Base-by-base conservation (phyloP, 2,329 filamentous ascomycete species). In the Diaporthe caulivora region DNA sequence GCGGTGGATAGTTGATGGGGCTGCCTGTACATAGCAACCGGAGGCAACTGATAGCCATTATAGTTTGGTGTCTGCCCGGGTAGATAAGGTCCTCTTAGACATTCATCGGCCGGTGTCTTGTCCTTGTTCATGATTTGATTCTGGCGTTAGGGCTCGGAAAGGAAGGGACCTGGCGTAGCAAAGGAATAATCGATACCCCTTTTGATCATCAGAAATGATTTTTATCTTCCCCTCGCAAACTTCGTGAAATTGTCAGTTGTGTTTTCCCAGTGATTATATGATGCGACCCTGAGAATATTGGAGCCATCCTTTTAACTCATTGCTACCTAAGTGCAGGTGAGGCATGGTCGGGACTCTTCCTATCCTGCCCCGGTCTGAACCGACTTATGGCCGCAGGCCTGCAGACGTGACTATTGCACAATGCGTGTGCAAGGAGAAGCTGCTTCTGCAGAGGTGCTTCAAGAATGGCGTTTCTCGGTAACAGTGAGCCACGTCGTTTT, bases 181-280 rank as follows among this genome's bases (percentile, higher is more conserved):
- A 49, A 37, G 29, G 44, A 65, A 18, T 21, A 65, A 65, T 65
- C 62, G 62, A 65, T 65, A 65, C 62, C 62, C 62, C 62, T 37
- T 44, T 65, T 65, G 62, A 53, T 65, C 11, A 51, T 37, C 44
- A 24, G 34, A 26, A 24, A 18, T 6, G 2, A 24, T 44, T 60
- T 3, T n/a, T 11, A 11, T 42, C n/a, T 18, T 4, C 7, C 18
- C n/a, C 15, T n/a, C 29, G 37, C 37, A 62, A 2, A 29, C 10
- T 6, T 29, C 4, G 37, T 44, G 37, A 21, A 62, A 31, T 3
- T 62, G 5, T 37, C 13, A 10, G 2, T n/a, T 31, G 26, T 17
- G 9, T 10, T 15, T 3, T n/a, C 1, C 24, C 1, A 0, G 26
- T 37, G 29, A 34, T 49, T 15, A 5, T 47, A 8, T 34, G 9